Base-by-base conservation (phyloP, 179 eudicot genomes). In the Drosera spatulata region DNA sequence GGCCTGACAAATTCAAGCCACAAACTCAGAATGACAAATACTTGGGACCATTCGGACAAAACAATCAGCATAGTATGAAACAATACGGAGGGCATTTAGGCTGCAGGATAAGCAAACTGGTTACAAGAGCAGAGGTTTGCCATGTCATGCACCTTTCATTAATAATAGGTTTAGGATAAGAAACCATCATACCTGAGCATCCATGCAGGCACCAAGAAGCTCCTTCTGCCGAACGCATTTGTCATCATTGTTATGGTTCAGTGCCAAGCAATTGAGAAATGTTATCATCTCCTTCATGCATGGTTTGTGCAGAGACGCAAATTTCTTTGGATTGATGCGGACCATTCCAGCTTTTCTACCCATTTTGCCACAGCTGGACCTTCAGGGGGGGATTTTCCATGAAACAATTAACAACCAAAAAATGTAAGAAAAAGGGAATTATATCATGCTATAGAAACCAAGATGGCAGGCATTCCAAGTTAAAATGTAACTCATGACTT, bases 261-360 rank as follows among this genome's bases (percentile, higher is more conserved):
- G 71, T 62, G 85, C 75, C 83, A 91, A 68, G 66, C 96, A 91
- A 73, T 75, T 84, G 14, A 91, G 86, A 63, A 85, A 84, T 10
- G 86, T 42, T 37, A 86, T 56, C 89, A 80, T 88, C 70, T 91
- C 96, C 72, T 84, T 91, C 87, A 79, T 73, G 70, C 98, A 93
- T 49, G 99, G 95, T 71, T 81, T 86, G 38, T 61, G 56, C 45
- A 84, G 73, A 39, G 82, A 63, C 53, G 88, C 95, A 65, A 89
- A 82, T 43, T 75, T 82, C 80, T 89, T 89, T 10, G 96, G 82
- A 60, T 81, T 81, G 60, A 93, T 84, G 62, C 64, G 68, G 41
- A 88, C 53, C 5, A 74, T 62, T 50, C 85, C 85, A 66, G 61
- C 80, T 67, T 88, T 88, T 62, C 81, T 78, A 59, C 96, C 98